Conservation (phyloP, 768 basidiomycete species). For the Mycena leptocephala region DNA sequence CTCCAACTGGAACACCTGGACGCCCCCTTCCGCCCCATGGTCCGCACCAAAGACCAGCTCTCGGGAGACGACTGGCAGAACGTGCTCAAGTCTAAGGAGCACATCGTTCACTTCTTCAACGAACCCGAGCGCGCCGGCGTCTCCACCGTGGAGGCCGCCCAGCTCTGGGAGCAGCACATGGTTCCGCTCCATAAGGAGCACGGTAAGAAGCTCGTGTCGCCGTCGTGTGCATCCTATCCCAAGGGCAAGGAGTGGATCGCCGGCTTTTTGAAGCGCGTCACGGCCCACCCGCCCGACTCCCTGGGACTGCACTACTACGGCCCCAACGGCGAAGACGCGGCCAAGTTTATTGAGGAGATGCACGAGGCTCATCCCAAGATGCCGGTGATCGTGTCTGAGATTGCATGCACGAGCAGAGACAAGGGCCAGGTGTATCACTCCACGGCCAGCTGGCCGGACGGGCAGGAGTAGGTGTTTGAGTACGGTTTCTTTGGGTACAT, state of each 20-base stretch:
- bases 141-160: not conserved
- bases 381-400: not conserved
- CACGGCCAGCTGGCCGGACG: not conserved
- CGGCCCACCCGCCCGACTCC: not conserved
- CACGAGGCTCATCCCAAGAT: not conserved
- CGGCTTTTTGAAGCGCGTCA: not conserved
- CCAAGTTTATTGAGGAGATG: not conserved
- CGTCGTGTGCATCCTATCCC: not conserved
- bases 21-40: not conserved
- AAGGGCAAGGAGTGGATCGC: not conserved
- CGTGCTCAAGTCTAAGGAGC: not conserved
- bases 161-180: not conserved
- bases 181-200: not conserved
- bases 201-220: not conserved
- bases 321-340: not conserved
- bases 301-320: not conserved
- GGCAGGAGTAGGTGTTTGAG: not conserved
- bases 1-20: not conserved
- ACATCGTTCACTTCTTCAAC: not conserved
- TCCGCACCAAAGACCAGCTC: not conserved
- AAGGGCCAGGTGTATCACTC: not conserved
- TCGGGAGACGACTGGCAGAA: not conserved
- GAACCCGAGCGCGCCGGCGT: not conserved
- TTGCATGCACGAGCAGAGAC: not conserved
- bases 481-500: not conserved